These are phyloP conservation scores for Cercospora beticola DNA, from an alignment of 2,329 filamentous ascomycete genomes.

Conservation along the genomic window DNA sequence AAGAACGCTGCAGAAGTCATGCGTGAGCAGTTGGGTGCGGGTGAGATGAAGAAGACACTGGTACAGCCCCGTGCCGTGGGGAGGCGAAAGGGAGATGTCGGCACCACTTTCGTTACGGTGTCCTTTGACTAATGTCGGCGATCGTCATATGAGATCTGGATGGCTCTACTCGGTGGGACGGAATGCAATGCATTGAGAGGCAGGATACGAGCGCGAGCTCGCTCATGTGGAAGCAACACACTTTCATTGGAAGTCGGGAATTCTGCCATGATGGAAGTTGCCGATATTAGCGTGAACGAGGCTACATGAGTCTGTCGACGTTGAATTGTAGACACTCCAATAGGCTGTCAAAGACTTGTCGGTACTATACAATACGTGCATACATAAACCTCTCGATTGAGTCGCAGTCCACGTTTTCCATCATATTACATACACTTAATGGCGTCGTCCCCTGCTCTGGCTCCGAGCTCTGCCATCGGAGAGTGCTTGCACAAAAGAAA, in stretches of 20 bases:
- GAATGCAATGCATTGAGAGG: neutral
- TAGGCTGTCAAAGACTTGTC: neutral
- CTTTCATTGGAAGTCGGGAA: neutral
- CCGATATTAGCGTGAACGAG: neutral
- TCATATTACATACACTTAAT: neutral
- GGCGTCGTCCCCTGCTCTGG: slow-evolving; percentile 5
- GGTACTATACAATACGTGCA: neutral
- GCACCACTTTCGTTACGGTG: slow-evolving; percentile 1
- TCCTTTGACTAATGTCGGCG: neutral
- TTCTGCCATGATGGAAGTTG: neutral
- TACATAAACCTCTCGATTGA: neutral
- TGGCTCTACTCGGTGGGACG: neutral
- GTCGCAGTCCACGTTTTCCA: neutral
- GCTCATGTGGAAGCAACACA: neutral
- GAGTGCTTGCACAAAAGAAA: slow-evolving; percentile 1
- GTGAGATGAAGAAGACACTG: neutral
- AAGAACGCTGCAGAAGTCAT: neutral
- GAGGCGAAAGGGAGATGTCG: neutral
- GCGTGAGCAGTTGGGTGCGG: neutral
- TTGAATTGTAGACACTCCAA: neutral
- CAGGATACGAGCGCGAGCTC: neutral
- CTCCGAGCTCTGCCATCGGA: neutral
- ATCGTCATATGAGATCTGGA: neutral
- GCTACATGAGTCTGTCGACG: neutral
- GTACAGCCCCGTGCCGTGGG: neutral